Conservation (phyloP, 768 basidiomycete genomes). For the Cystofilobasidium bisporidii region DNA sequence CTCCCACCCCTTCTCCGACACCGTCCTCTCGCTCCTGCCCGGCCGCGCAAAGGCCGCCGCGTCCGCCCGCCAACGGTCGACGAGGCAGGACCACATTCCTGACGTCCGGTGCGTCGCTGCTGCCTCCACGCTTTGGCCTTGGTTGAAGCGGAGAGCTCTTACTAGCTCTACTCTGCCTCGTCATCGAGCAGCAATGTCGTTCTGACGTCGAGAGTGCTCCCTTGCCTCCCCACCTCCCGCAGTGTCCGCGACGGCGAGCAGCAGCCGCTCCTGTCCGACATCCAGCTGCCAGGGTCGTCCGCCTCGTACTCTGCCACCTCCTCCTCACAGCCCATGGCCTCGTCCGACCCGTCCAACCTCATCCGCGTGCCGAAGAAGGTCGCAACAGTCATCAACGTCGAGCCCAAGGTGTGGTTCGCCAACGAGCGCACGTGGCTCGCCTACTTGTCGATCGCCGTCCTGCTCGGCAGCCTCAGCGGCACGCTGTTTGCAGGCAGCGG, state of each 20-base stretch:
- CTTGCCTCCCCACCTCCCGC: no score
- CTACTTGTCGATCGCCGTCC: conserved; percentile 75
- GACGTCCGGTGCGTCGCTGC: conserved; percentile 11
- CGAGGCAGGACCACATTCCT: conserved; percentile 6
- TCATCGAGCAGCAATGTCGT: neutral
- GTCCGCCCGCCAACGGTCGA: conserved; percentile 6
- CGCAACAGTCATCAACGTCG: conserved; percentile 58
- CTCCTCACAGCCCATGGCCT: neutral
- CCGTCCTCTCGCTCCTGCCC: conserved; percentile 21
- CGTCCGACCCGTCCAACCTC: conserved; percentile 7
- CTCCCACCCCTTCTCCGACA: conserved; percentile 13
- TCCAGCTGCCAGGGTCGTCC: conserved; percentile 2
- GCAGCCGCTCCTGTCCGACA: conserved; percentile 27
- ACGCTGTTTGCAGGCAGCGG: conserved; percentile 74
- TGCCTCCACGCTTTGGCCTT: neutral
- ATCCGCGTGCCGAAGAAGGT: conserved; percentile 75
- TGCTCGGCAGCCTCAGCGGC: conserved; percentile 73
- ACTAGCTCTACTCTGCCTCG: no score
- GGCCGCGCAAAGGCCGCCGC: neutral
- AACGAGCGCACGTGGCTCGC: conserved; percentile 93
- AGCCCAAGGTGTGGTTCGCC: conserved; percentile 95
- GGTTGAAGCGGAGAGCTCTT: neutral
- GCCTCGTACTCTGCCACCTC: neutral
- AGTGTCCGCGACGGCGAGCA: conserved; percentile 20
- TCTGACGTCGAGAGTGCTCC: neutral